These are phyloP conservation scores for Xylaria intraflava DNA, from an alignment of 495 filamentous ascomycete genomes.

Conservation along the genomic window DNA sequence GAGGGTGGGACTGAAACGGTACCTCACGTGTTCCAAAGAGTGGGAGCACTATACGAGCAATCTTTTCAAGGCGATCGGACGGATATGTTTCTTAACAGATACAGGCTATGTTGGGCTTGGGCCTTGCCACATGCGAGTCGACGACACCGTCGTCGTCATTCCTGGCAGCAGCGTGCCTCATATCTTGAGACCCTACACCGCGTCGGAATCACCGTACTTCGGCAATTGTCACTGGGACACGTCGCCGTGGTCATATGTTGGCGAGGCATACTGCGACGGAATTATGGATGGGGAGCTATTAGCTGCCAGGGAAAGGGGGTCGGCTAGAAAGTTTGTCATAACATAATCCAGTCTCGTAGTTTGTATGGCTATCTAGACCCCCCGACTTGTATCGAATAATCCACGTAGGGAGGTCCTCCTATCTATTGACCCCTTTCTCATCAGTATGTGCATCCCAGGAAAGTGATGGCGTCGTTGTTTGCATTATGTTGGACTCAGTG, in stretches of 20 bases:
- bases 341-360: not conserved
- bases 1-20: not conserved
- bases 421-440: too few relatives aligned
- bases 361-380: too few relatives aligned
- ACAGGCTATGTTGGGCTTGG: constrained; percentile 3
- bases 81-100: constrained; percentile 1
- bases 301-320: not conserved
- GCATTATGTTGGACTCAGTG: too few relatives aligned
- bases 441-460: too few relatives aligned
- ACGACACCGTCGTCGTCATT: not conserved
- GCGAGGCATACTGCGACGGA: constrained; percentile 3
- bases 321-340: not conserved
- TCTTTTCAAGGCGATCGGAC: not conserved
- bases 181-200: not conserved
- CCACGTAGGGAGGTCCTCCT: too few relatives aligned
- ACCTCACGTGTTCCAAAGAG: not conserved
- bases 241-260: not conserved
- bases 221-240: not conserved
- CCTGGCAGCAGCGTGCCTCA: constrained; percentile 5
- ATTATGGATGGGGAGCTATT: constrained; percentile 5
- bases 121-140: not conserved
- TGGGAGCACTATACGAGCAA: constrained; percentile 3
- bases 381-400: too few relatives aligned
- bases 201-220: not conserved
- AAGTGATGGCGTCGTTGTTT: too few relatives aligned